Evolutionary conservation across 768 basidiomycete species (phyloP).

Genomic region (Leccinum arenicola): DNA sequence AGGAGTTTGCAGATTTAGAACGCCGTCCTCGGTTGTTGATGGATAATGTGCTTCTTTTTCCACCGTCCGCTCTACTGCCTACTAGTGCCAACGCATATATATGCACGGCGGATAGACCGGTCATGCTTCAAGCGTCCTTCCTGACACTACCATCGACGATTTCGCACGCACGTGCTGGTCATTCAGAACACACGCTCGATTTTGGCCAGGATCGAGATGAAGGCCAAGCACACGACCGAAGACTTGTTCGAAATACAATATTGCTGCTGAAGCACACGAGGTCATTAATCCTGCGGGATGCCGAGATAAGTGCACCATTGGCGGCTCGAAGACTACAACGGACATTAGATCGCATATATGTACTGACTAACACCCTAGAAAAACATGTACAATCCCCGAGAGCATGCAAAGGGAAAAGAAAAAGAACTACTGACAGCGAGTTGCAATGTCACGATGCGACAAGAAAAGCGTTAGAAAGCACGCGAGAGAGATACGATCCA

Average conservation of each 20-base stretch:
- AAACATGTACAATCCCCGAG: conserved; percentile 6
- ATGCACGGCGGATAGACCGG: neutral
- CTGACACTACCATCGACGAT: neutral
- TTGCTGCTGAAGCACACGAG: conserved; percentile 4
- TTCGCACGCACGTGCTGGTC: neutral
- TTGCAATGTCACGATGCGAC: neutral
- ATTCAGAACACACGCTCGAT: conserved; percentile 11
- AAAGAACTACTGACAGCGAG: conserved; percentile 1
- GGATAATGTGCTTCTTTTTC: neutral
- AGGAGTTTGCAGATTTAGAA: neutral
- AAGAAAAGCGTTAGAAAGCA: conserved; percentile 1
- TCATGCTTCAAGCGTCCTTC: neutral
- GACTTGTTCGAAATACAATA: conserved; percentile 10
- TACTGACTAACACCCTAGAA: conserved; percentile 6
- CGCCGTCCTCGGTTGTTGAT: neutral
- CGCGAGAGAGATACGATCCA: neutral
- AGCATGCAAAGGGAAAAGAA: neutral
- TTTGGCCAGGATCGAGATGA: conserved; percentile 39
- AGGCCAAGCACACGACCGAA: conserved; percentile 27
- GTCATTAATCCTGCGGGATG: neutral
- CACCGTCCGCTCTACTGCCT: neutral
- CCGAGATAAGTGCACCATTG: neutral
- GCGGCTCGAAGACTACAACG: neutral
- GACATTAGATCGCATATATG: conserved; percentile 8
- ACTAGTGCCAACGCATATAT: neutral